phyloP scores from a whole-genome alignment of 306 rosid genomes.

The Sesbania bispinosa region DNA sequence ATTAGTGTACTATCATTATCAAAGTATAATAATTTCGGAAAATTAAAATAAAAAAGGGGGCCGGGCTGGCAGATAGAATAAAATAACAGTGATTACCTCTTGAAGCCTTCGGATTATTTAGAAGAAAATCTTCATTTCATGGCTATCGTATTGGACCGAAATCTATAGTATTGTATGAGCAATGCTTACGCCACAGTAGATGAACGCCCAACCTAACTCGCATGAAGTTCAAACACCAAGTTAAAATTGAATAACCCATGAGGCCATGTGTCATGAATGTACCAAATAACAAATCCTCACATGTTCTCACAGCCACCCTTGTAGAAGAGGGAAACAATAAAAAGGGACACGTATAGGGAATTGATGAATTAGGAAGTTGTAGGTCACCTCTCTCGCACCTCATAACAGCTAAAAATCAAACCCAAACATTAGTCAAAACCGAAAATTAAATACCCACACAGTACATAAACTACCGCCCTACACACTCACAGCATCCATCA shows the following conservation, averaged over 20 bases:
- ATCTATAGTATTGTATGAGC: neutral
- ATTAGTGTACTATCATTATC: too few relatives aligned
- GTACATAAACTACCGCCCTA: neutral
- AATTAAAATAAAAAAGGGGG: neutral
- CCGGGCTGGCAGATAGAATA: neutral
- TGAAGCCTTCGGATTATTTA: neutral
- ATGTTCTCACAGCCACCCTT: neutral
- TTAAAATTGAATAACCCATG: neutral
- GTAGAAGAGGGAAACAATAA: neutral
- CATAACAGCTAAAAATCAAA: slow-evolving; percentile 11
- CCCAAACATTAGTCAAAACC: slow-evolving; percentile 22
- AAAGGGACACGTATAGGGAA: slow-evolving; percentile 26
- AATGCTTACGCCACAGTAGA: slow-evolving; percentile 33
- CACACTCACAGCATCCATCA: too few relatives aligned
- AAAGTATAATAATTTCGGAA: too few relatives aligned
- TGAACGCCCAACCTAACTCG: slow-evolving; percentile 69
- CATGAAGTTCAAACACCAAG: neutral
- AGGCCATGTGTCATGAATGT: slow-evolving; percentile 43
- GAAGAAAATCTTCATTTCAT: neutral
- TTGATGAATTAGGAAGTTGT: slow-evolving; percentile 54
- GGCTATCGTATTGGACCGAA: slow-evolving; percentile 2
- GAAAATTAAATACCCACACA: slow-evolving; percentile 21
- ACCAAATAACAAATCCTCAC: slow-evolving; percentile 15
- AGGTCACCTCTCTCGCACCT: slow-evolving; percentile 72
- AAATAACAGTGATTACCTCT: neutral